A percentile compares a stretch with the other conserved stretches of the same genome.
phyloP scores from a whole-genome alignment of 306 rosid genomes.

The Trifolium fragiferum region DNA sequence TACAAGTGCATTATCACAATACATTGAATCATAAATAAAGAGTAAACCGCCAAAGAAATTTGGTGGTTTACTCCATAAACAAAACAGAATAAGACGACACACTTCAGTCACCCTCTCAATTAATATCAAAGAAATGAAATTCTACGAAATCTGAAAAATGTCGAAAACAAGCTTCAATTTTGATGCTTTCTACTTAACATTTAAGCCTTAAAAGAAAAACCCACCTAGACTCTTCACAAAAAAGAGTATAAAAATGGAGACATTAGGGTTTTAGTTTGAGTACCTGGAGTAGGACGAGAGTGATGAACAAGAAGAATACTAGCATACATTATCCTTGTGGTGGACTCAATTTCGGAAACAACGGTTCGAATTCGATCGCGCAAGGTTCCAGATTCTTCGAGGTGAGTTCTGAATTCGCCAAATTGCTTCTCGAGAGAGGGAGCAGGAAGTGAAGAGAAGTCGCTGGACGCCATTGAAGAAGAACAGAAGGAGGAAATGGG shows the following conservation, averaged over 20 bases:
- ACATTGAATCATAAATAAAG: no score
- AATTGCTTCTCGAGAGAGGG: slow-evolving; percentile 75
- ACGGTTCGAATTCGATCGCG: slow-evolving; percentile 81
- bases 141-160: slow-evolving; percentile 3
- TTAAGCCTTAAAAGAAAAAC: no score
- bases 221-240: no score
- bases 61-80: background rate
- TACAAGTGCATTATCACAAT: no score
- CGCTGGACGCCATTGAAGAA: slow-evolving; percentile 52
- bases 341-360: slow-evolving; percentile 81
- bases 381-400: slow-evolving; percentile 69
- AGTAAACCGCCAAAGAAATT: no score
- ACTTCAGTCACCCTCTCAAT: no score
- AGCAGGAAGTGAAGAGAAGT: slow-evolving; percentile 25
- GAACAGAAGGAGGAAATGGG: slow-evolving; percentile 41
- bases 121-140: background rate
- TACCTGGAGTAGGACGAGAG: slow-evolving; percentile 86
- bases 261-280: slow-evolving; percentile 4
- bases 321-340: slow-evolving; percentile 70
- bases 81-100: background rate
- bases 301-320: slow-evolving; percentile 86
- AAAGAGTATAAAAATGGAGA: no score
- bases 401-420: slow-evolving; percentile 68
- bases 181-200: no score
- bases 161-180: background rate